phyloP scores from a whole-genome alignment of 441 rosid species.

The Rhodomyrtus psidioides region DNA sequence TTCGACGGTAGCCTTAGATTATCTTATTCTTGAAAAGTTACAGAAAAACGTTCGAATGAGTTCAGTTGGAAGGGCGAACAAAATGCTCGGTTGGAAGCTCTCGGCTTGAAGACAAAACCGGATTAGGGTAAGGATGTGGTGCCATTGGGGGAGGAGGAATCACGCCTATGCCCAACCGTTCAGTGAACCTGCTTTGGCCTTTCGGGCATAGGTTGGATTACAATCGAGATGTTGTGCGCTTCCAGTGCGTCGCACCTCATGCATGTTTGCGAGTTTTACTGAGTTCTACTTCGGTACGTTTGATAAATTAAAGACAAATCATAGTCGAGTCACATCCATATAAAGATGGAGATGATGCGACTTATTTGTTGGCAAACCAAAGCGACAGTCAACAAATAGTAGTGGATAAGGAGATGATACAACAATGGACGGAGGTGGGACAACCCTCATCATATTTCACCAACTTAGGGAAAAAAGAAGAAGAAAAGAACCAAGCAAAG shows the following conservation, averaged over 20 bases:
- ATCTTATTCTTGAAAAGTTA: background rate
- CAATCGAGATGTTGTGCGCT: rapidly evolving
- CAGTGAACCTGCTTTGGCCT: background rate
- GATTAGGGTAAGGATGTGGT: background rate
- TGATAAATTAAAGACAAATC: background rate
- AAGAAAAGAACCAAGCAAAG: background rate
- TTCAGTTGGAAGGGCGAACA: background rate
- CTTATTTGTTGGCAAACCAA: background rate
- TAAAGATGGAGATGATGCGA: background rate
- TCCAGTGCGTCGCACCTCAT: rapidly evolving
- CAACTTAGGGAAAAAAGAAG: background rate
- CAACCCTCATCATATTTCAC: background rate
- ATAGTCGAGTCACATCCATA: background rate
- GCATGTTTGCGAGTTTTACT: background rate
- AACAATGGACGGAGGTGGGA: background rate
- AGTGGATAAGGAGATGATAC: background rate
- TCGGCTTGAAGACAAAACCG: background rate
- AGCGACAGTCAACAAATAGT: background rate
- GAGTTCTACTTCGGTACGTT: background rate
- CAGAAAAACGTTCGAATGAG: background rate
- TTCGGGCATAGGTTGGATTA: background rate
- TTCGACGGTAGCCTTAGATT: background rate
- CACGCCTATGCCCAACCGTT: background rate
- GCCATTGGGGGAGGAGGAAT: background rate
- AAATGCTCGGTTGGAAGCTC: background rate